A percentile compares a stretch with the other conserved stretches of the same genome.
Conservation (phyloP, 768 basidiomycete genomes). For the Mycena galopus region DNA sequence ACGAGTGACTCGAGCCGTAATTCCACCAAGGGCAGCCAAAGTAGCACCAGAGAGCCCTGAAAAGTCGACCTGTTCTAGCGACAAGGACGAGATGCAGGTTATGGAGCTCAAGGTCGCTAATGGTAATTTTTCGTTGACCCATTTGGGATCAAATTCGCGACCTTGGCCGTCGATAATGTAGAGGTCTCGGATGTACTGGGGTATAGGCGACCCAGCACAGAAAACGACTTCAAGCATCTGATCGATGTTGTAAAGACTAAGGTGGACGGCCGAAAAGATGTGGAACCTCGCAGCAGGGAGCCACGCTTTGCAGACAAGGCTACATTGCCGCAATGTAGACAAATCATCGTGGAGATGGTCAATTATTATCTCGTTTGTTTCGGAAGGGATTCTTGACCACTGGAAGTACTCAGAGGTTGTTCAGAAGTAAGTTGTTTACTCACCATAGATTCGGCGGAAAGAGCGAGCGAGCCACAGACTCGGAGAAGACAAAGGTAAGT, state of each 20-base stretch:
- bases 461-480: not conserved
- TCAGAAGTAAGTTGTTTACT: not conserved
- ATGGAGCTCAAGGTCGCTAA: conserved; percentile 7
- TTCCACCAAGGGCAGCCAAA: not conserved
- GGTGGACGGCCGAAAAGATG: conserved; percentile 31
- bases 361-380: conserved; percentile 31
- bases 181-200: conserved; percentile 21
- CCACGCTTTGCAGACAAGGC: conserved; percentile 33
- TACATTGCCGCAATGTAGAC: conserved; percentile 21
- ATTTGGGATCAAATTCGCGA: conserved; percentile 16
- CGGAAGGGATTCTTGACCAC: conserved; percentile 10
- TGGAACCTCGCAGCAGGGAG: conserved; percentile 29
- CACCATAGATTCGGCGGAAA: not conserved
- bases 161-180: conserved; percentile 19
- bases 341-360: conserved; percentile 37
- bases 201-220: conserved; percentile 15
- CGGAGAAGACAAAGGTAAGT: not conserved
- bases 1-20: conserved; percentile 4
- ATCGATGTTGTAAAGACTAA: conserved; percentile 26
- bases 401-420: not conserved
- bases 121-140: conserved; percentile 9
- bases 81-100: conserved; percentile 10
- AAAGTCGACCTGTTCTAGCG: conserved; percentile 14
- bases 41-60: conserved; percentile 8
- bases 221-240: conserved; percentile 17